phyloP scores from a whole-genome alignment of 805 yeast species.

The Suhomyces emberorum region DNA sequence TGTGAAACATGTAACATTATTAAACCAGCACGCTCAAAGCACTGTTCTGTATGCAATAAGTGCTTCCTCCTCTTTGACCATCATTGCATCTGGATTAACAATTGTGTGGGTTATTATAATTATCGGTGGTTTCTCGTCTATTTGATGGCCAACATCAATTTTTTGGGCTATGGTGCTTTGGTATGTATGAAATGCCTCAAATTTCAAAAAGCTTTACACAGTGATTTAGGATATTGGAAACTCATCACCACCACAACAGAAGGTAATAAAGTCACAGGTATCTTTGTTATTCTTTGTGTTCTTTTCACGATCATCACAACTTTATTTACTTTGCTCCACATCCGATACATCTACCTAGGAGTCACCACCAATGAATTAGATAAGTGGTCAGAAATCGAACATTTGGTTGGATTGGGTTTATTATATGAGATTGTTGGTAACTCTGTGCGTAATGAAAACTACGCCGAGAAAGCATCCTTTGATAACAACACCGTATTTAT shows the following conservation, averaged over 20 bases:
- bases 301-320: conserved; percentile 41
- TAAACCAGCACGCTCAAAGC: conserved; percentile 64
- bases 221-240: conserved; percentile 16
- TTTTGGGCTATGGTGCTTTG: conserved; percentile 20
- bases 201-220: conserved; percentile 1
- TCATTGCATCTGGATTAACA: conserved; percentile 66
- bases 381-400: conserved; percentile 67
- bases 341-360: conserved; percentile 55
- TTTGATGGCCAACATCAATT: conserved; percentile 44
- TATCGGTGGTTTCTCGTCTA: conserved; percentile 58
- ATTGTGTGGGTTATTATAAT: conserved; percentile 70
- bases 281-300: conserved; percentile 43
- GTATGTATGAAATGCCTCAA: conserved; percentile 14
- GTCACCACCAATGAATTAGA: conserved; percentile 72
- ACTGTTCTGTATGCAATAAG: conserved; percentile 56
- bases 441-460: conserved; percentile 8
- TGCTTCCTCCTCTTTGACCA: conserved; percentile 54
- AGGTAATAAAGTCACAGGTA: conserved; percentile 26
- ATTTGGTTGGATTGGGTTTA: conserved; percentile 25
- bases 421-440: conserved; percentile 6
- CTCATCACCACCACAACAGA: conserved; percentile 13
- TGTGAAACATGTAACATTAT: conserved; percentile 47
- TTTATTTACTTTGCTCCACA: conserved; percentile 31
- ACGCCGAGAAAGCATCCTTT: conserved; percentile 11
- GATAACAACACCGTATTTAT: conserved; percentile 22